These are phyloP conservation scores for Euptelea pleiosperma DNA, from an alignment of 164 flowering plant species.

Conservation along the genomic window DNA sequence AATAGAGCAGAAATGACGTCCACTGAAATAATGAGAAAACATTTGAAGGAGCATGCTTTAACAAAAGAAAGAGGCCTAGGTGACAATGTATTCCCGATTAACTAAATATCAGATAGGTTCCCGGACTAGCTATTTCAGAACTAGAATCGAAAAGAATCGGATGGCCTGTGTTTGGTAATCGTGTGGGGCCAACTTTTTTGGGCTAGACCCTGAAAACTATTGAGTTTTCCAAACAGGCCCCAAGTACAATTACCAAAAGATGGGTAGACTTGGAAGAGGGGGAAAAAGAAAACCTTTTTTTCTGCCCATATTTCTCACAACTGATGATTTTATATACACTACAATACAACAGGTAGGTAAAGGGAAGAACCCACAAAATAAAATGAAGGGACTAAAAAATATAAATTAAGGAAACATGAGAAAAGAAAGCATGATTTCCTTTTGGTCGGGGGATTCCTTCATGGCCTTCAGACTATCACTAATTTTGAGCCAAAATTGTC, in stretches of 20 bases:
- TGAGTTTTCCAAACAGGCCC: too few relatives aligned
- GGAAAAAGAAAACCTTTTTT: not conserved
- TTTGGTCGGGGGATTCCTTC: conserved; percentile 14
- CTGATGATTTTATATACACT: conserved; percentile 50
- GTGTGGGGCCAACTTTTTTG: too few relatives aligned
- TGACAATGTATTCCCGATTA: too few relatives aligned
- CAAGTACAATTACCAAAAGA: not conserved
- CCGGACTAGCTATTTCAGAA: too few relatives aligned
- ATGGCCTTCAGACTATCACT: conserved; percentile 10
- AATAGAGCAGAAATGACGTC: too few relatives aligned
- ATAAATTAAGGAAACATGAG: not conserved
- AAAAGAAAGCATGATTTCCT: conserved; percentile 9
- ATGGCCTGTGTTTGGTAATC: too few relatives aligned
- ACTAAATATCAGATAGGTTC: too few relatives aligned
- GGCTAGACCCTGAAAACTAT: too few relatives aligned
- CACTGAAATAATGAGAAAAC: too few relatives aligned
- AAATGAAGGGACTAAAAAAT: conserved; percentile 14
- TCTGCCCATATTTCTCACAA: conserved; percentile 20
- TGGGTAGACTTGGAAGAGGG: not conserved
- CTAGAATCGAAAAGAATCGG: too few relatives aligned
- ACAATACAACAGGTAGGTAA: conserved; percentile 37
- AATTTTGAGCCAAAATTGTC: conserved; percentile 24
- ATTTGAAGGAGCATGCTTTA: too few relatives aligned
- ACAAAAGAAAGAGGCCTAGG: too few relatives aligned
- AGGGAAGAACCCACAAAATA: conserved; percentile 24